Evolutionary conservation across 306 rosid genomes (phyloP).

Genomic region (Lupinus albus): DNA sequence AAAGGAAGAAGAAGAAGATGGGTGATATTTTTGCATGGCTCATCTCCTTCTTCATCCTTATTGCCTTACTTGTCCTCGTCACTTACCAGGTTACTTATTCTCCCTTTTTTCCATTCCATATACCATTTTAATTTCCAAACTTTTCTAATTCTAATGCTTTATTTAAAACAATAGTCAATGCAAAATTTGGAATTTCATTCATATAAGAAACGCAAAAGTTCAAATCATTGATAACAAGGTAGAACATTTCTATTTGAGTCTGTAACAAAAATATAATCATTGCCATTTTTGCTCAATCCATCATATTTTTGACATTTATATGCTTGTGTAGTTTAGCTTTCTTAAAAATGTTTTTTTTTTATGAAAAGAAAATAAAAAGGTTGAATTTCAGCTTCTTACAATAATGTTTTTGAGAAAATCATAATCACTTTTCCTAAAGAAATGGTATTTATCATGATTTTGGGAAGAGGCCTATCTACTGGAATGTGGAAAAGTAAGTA

Average conservation of each 20-base stretch:
- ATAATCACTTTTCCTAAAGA: too few relatives aligned
- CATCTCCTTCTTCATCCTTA: conserved; percentile 81
- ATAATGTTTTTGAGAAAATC: too few relatives aligned
- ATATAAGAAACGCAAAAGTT: too few relatives aligned
- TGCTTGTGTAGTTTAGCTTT: too few relatives aligned
- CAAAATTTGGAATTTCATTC: neutral
- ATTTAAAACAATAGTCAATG: neutral
- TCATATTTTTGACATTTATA: too few relatives aligned
- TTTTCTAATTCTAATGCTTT: neutral
- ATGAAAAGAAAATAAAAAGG: too few relatives aligned
- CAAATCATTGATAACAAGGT: neutral
- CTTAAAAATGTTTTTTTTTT: too few relatives aligned
- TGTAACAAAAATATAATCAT: neutral
- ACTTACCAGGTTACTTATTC: conserved; percentile 69
- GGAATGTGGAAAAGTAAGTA: neutral
- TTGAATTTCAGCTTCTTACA: too few relatives aligned
- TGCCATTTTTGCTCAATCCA: neutral
- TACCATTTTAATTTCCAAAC: neutral
- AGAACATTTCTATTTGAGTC: neutral
- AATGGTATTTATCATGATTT: neutral
- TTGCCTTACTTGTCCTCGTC: conserved; percentile 70
- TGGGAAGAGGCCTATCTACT: neutral
- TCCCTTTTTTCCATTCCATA: neutral
- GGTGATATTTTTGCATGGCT: conserved; percentile 81
- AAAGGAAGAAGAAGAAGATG: conserved; percentile 42